phyloP scores from a whole-genome alignment of 768 basidiomycete genomes.

The Ephemerocybe angulata region DNA sequence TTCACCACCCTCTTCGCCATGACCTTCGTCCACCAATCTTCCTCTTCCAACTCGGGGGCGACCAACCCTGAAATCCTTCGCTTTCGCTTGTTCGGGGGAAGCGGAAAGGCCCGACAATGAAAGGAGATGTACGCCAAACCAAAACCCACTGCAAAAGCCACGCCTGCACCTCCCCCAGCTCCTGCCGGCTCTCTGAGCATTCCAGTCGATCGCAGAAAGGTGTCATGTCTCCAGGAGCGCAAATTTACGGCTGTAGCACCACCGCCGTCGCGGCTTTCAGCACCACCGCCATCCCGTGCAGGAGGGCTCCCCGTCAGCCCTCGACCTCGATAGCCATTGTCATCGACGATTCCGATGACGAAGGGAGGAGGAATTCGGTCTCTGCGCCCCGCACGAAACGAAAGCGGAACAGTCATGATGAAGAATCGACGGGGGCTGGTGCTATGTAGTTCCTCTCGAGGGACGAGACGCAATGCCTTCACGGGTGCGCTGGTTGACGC shows the following conservation, averaged over 20 bases:
- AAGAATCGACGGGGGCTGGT: constrained; percentile 5
- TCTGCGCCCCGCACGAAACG: constrained; percentile 6
- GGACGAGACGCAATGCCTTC: background rate
- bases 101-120: constrained; percentile 81
- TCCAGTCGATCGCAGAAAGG: constrained; percentile 19
- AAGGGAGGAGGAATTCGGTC: constrained; percentile 8
- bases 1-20: too few relatives aligned
- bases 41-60: too few relatives aligned
- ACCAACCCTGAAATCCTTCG: too few relatives aligned
- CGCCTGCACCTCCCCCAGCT: constrained; percentile 23
- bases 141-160: constrained; percentile 25
- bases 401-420: constrained; percentile 19
- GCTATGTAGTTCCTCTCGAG: background rate
- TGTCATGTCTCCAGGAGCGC: constrained; percentile 14
- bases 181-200: constrained; percentile 15
- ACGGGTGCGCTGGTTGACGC: background rate
- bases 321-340: constrained; percentile 19
- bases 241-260: constrained; percentile 5
- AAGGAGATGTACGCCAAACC: constrained; percentile 66
- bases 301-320: background rate
- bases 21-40: too few relatives aligned
- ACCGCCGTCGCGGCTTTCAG: background rate
- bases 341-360: constrained; percentile 30
- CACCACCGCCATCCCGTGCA: background rate
- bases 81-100: too few relatives aligned